Percentiles rank a stretch among this genome's conserved stretches.
These are phyloP conservation scores for Onygenales sp. DNA, from an alignment of 2,329 filamentous ascomycete species.

Conservation along the genomic window DNA sequence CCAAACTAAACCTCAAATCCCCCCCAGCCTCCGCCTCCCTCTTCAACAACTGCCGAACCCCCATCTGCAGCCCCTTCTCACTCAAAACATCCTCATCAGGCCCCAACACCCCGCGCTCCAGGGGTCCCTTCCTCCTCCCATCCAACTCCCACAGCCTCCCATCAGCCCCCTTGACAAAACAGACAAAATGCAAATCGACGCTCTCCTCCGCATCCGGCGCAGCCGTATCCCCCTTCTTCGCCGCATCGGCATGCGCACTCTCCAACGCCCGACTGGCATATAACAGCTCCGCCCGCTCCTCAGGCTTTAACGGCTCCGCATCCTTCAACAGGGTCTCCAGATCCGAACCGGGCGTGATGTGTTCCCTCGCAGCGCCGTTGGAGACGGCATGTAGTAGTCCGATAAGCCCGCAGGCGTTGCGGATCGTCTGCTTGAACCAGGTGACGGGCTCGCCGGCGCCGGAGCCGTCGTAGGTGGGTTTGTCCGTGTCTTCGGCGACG, in stretches of 20 bases:
- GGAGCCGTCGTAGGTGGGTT: slow-evolving; percentile 54
- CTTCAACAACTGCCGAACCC: slow-evolving; percentile 52
- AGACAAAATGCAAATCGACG: slow-evolving; percentile 92
- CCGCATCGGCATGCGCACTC: slow-evolving; percentile 67
- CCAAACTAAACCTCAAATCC: slow-evolving; percentile 52
- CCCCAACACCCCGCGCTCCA: slow-evolving; percentile 54
- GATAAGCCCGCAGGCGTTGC: slow-evolving; percentile 87
- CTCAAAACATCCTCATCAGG: slow-evolving; percentile 63
- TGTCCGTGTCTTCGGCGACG: slow-evolving; percentile 58
- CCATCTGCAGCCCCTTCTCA: slow-evolving; percentile 62
- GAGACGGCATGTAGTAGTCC: slow-evolving; percentile 71
- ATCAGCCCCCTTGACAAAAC: slow-evolving; percentile 70
- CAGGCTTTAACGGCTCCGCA: slow-evolving; percentile 60
- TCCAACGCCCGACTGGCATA: slow-evolving; percentile 71
- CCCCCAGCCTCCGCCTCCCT: slow-evolving; percentile 45
- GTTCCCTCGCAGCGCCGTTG: slow-evolving; percentile 61
- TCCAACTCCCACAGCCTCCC: slow-evolving; percentile 74
- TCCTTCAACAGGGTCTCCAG: slow-evolving; percentile 51
- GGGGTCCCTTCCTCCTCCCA: slow-evolving; percentile 61
- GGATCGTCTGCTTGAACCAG: slow-evolving; percentile 93
- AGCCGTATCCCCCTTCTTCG: slow-evolving; percentile 64
- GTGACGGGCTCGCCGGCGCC: slow-evolving; percentile 66
- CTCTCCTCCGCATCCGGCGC: slow-evolving; percentile 70
- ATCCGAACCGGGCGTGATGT: slow-evolving; percentile 45
- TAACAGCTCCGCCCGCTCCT: slow-evolving; percentile 60